Conservation (phyloP, 2,329 filamentous ascomycete species). For the Aspergillus awamori region DNA sequence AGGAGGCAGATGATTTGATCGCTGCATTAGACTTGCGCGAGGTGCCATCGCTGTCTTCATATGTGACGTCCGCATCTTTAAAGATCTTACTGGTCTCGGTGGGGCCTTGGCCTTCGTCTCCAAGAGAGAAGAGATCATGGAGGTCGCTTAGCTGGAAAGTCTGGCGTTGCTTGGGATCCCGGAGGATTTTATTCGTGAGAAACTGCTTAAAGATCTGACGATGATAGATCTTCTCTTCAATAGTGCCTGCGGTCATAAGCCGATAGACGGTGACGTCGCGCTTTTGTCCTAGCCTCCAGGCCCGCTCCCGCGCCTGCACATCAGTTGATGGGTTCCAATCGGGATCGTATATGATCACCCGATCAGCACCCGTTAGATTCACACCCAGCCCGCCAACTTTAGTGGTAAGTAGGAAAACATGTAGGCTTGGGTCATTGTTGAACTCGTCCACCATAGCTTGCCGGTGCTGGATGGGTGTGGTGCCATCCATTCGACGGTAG, state of each 20-base stretch:
- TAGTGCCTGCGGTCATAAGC: conserved; percentile 96
- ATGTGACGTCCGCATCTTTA: conserved; percentile 78
- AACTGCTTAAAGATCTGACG: conserved; percentile 99
- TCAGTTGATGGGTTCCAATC: conserved; percentile 99
- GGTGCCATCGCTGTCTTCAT: conserved; percentile 45
- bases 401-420: conserved; percentile 92
- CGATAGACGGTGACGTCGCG: conserved; percentile 94
- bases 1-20: not conserved
- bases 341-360: conserved; percentile 97
- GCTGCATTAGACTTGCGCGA: not conserved
- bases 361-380: conserved; percentile 90
- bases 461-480: conserved; percentile 83
- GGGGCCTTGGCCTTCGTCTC: conserved; percentile 65
- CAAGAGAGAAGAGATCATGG: conserved; percentile 86
- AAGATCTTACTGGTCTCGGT: conserved; percentile 88
- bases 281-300: conserved; percentile 94
- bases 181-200: conserved; percentile 91
- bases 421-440: conserved; percentile 75
- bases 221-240: conserved; percentile 99
- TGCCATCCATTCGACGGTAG: conserved; percentile 90
- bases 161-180: conserved; percentile 89
- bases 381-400: conserved; percentile 93
- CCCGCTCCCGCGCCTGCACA: conserved; percentile 89
- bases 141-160: conserved; percentile 88
- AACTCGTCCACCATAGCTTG: conserved; percentile 91